Percentiles rank a stretch among this genome's conserved stretches.
phyloP scores from a whole-genome alignment of 768 basidiomycete genomes.

The Panaeolus cyanescens region DNA sequence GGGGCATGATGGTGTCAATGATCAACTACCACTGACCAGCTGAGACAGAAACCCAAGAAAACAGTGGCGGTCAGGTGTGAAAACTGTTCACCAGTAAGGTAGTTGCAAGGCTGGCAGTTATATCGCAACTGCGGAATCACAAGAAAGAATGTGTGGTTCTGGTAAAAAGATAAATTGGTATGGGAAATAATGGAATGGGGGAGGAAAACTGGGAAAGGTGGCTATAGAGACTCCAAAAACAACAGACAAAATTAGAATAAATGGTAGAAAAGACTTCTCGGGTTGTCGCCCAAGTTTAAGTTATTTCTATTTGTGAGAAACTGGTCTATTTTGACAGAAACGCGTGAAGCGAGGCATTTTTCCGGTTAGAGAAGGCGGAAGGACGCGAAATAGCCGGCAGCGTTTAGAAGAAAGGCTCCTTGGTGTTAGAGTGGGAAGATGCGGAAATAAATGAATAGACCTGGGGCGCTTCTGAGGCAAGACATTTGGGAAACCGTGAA shows the following conservation, averaged over 20 bases:
- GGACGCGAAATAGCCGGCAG: neutral
- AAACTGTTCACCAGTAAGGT: neutral
- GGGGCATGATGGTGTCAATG: neutral
- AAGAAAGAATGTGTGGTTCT: neutral
- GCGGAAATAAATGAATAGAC: neutral
- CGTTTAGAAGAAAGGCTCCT: neutral
- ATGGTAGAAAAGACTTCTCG: neutral
- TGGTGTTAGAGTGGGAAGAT: constrained; percentile 1
- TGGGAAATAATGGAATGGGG: neutral
- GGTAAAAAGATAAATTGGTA: neutral
- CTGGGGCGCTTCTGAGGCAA: neutral
- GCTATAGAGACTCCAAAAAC: neutral
- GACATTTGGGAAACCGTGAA: neutral
- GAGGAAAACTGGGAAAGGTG: neutral
- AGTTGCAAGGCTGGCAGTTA: neutral
- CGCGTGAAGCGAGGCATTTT: neutral
- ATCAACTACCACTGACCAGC: neutral
- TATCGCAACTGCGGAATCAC: neutral
- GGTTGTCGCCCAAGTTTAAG: neutral
- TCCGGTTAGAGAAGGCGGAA: neutral
- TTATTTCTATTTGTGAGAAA: neutral
- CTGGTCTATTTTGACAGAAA: neutral
- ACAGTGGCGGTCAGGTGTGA: neutral
- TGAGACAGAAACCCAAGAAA: neutral
- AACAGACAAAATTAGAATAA: constrained; percentile 1